A percentile compares a stretch with the other conserved stretches of the same genome.
Conservation (phyloP, 495 filamentous ascomycete genomes). For the Endocarpon pusillum region DNA sequence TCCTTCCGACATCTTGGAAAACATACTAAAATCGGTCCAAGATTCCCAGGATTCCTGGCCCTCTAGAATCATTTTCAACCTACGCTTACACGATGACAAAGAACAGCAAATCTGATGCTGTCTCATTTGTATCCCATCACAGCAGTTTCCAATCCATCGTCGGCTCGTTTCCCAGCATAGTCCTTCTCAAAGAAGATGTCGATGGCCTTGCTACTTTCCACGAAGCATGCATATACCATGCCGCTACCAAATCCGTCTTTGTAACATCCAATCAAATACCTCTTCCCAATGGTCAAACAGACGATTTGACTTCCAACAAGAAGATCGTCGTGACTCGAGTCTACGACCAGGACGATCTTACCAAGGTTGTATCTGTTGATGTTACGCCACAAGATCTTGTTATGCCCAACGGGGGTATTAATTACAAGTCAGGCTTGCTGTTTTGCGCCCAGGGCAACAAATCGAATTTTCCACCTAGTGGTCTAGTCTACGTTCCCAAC, state of each 20-base stretch:
- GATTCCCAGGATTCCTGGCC: background rate
- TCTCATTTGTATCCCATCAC: constrained; percentile 3
- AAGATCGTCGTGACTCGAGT: constrained; percentile 20
- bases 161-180: constrained; percentile 15
- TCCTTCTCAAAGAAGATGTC: constrained; percentile 19
- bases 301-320: no score
- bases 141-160: constrained; percentile 17
- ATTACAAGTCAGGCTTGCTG: constrained; percentile 23
- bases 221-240: constrained; percentile 40
- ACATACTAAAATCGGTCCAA: no score
- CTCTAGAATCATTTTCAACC: background rate
- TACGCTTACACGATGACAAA: constrained; percentile 1
- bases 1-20: no score
- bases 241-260: constrained; percentile 32
- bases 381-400: constrained; percentile 21
- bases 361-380: constrained; percentile 11
- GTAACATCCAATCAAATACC: constrained; percentile 33
- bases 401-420: constrained; percentile 39
- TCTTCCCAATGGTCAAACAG: constrained; percentile 1
- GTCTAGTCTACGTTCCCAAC: constrained; percentile 34
- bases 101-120: constrained; percentile 2
- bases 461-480: constrained; percentile 24
- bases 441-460: constrained; percentile 41
- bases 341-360: constrained; percentile 13
- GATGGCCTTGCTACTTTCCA: constrained; percentile 31